A percentile compares a stretch with the other conserved stretches of the same genome.
These are phyloP conservation scores for Lasiosphaeriaceae sp. DNA, from an alignment of 495 filamentous ascomycete genomes.

Conservation along the genomic window DNA sequence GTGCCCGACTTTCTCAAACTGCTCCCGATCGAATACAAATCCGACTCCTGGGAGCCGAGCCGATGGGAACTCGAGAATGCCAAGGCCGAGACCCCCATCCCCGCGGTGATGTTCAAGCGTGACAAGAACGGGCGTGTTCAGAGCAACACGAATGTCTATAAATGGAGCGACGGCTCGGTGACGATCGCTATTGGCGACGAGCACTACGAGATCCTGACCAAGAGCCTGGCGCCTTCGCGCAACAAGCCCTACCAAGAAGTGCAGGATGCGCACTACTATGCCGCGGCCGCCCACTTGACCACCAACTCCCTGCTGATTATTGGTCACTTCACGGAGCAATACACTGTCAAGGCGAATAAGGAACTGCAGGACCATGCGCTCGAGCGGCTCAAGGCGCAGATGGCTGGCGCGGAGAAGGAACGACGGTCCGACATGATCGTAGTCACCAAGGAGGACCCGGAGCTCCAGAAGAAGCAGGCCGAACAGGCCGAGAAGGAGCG, in stretches of 20 bases:
- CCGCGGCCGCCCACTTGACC: slow-evolving; percentile 66
- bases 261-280: slow-evolving; percentile 77
- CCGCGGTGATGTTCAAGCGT: slow-evolving; percentile 37
- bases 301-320: slow-evolving; percentile 69
- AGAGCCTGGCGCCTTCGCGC: slow-evolving; percentile 65
- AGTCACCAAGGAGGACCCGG: slow-evolving; percentile 71
- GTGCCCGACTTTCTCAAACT: slow-evolving; percentile 77
- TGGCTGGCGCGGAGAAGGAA: slow-evolving; percentile 56
- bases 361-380: slow-evolving; percentile 74
- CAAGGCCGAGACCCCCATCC: slow-evolving; percentile 32
- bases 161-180: slow-evolving; percentile 80
- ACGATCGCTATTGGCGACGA: slow-evolving; percentile 70
- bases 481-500: slow-evolving; percentile 72
- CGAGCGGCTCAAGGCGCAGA: slow-evolving; percentile 63
- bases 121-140: slow-evolving; percentile 51
- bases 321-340: slow-evolving; percentile 74
- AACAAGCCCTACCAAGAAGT: slow-evolving; percentile 60
- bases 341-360: slow-evolving; percentile 66
- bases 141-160: slow-evolving; percentile 73
- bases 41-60: slow-evolving; percentile 58
- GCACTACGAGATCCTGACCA: slow-evolving; percentile 75
- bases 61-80: slow-evolving; percentile 46
- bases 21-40: slow-evolving; percentile 68
- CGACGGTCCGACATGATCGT: slow-evolving; percentile 50
- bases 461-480: slow-evolving; percentile 70